phyloP scores from a whole-genome alignment of 2,329 filamentous ascomycete genomes.

The Meredithiella fracta region DNA sequence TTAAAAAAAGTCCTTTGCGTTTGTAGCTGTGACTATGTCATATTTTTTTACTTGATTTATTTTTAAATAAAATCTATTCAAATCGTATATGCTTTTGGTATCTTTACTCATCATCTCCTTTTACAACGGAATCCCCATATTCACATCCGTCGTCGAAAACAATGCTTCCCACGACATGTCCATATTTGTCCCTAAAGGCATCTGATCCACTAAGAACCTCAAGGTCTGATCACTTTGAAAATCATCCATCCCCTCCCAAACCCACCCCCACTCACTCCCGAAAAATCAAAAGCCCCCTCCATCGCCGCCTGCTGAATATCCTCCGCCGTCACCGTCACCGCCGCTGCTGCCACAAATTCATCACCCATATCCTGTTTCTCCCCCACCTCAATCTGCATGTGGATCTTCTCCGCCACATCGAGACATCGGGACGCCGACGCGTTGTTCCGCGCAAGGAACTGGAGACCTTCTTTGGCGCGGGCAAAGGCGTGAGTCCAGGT shows the following conservation, averaged over 20 bases:
- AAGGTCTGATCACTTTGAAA: slow-evolving; percentile 7
- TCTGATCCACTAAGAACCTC: slow-evolving; percentile 6
- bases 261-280: not conserved
- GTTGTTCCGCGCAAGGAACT: slow-evolving; percentile 1
- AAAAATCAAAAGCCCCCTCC: not conserved
- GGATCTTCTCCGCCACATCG: slow-evolving; percentile 5
- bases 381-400: slow-evolving; percentile 1
- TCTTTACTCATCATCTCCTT: not conserved
- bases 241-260: not conserved
- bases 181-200: slow-evolving; percentile 4
- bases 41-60: not conserved
- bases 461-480: not conserved
- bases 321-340: not conserved
- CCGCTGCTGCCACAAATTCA: not conserved
- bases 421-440: slow-evolving; percentile 5
- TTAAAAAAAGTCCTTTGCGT: too few relatives aligned
- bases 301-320: not conserved
- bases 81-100: too few relatives aligned
- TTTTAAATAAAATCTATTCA: too few relatives aligned
- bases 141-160: not conserved
- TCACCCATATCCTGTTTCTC: not conserved
- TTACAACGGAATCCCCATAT: slow-evolving; percentile 1
- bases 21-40: not conserved
- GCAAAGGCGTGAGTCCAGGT: not conserved
- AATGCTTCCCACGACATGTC: slow-evolving; percentile 5